phyloP scores from a whole-genome alignment of 2,329 filamentous ascomycete species.

The Paracamarosporium sp. region DNA sequence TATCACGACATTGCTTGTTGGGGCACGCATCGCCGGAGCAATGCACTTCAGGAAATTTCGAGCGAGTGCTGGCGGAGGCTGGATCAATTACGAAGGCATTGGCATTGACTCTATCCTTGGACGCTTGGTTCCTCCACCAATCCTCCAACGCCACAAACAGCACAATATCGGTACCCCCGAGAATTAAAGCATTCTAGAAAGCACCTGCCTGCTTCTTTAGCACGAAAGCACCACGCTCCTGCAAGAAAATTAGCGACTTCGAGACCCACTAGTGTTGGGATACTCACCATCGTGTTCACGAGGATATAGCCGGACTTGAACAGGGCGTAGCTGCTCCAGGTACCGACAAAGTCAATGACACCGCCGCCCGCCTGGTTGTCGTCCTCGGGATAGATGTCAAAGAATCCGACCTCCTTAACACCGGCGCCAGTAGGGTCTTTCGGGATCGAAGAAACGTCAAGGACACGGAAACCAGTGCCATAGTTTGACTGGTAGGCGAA shows the following conservation, averaged over 20 bases:
- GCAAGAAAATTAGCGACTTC: background rate
- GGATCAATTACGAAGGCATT: background rate
- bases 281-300: slow-evolving; percentile 44
- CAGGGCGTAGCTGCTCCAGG: slow-evolving; percentile 51
- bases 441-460: slow-evolving; percentile 52
- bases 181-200: slow-evolving; percentile 10
- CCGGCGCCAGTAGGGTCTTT: slow-evolving; percentile 48
- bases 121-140: background rate
- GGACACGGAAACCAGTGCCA: slow-evolving; percentile 49
- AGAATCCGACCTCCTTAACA: slow-evolving; percentile 53
- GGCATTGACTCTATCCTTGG: background rate
- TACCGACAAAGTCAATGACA: slow-evolving; percentile 51
- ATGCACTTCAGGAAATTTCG: slow-evolving; percentile 2
- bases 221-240: slow-evolving; percentile 46
- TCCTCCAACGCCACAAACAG: background rate
- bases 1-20: slow-evolving; percentile 1
- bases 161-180: background rate
- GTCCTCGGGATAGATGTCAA: slow-evolving; percentile 53
- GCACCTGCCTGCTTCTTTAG: slow-evolving; percentile 41
- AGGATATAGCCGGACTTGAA: slow-evolving; percentile 50
- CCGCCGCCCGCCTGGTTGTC: slow-evolving; percentile 48
- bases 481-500: slow-evolving; percentile 54
- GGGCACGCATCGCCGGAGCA: background rate
- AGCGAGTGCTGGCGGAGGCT: background rate
- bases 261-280: background rate